A percentile compares a stretch with the other conserved stretches of the same genome.
phyloP scores from a whole-genome alignment of 2,329 filamentous ascomycete species.

The Pseudocercospora vitis region DNA sequence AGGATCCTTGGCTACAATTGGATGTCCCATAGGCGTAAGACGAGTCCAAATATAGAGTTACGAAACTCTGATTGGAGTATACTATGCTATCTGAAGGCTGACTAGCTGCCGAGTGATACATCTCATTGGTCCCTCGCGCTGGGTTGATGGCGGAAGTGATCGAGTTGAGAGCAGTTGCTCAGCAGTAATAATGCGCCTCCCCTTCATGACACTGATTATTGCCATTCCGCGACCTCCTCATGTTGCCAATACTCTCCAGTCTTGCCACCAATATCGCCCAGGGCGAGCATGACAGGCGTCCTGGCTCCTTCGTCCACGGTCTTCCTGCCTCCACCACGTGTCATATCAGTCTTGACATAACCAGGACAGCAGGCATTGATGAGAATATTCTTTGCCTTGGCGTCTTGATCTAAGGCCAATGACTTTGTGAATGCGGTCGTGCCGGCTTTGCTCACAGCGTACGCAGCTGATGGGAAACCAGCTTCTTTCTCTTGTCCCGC shows the following conservation, averaged over 20 bases:
- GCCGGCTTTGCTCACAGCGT: conserved; percentile 46
- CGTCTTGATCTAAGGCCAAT: conserved; percentile 34
- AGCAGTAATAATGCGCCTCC: too few species aligned
- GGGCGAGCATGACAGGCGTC: conserved; percentile 39
- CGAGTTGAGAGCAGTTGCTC: too few species aligned
- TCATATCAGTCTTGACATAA: conserved; percentile 43
- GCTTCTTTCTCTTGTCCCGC: conserved; percentile 47
- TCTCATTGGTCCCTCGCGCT: too few species aligned
- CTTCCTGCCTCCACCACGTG: conserved; percentile 37
- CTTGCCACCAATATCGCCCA: conserved; percentile 37
- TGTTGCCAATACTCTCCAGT: conserved; percentile 40
- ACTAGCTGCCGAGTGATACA: too few species aligned
- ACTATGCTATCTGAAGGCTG: too few species aligned
- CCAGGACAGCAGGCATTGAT: conserved; percentile 41
- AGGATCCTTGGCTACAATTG: conserved; percentile 43
- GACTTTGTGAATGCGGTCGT: conserved; percentile 40
- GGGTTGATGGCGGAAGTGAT: too few species aligned
- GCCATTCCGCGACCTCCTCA: conserved; percentile 38
- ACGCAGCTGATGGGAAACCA: conserved; percentile 54
- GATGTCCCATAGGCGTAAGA: too few species aligned
- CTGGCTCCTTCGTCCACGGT: conserved; percentile 39
- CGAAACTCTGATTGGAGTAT: too few species aligned
- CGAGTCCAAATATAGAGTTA: too few species aligned
- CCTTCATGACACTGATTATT: too few species aligned
- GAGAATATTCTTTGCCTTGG: conserved; percentile 30